phyloP scores from a whole-genome alignment of 2,329 filamentous ascomycete species.

The Fusarium torreyae region DNA sequence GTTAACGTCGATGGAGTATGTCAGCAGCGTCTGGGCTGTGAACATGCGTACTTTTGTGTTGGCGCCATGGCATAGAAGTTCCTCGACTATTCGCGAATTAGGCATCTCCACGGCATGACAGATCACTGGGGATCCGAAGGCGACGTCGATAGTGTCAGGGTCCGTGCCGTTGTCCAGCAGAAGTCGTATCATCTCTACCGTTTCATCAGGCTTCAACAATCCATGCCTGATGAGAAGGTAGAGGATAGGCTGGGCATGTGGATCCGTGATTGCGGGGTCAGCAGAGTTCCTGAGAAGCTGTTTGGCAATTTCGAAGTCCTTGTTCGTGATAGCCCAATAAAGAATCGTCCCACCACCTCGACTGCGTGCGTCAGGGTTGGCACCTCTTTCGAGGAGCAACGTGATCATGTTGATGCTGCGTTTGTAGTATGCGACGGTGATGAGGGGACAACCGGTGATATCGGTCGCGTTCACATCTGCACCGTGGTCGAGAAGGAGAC shows the following conservation, averaged over 20 bases:
- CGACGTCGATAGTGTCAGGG: neutral
- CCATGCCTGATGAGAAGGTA: constrained; percentile 15
- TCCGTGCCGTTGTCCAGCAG: neutral
- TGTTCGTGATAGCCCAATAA: neutral
- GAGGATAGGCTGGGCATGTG: constrained; percentile 5
- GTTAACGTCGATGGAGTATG: constrained; percentile 24
- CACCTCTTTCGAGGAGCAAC: neutral
- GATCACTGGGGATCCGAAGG: constrained; percentile 8
- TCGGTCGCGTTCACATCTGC: constrained; percentile 2
- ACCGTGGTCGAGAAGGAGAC: neutral
- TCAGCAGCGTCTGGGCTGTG: constrained; percentile 8
- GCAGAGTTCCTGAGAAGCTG: neutral
- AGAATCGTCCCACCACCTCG: neutral
- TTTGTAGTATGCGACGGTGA: neutral
- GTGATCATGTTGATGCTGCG: neutral
- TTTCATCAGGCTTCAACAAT: neutral
- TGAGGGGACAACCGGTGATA: neutral
- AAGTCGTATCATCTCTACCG: constrained; percentile 6
- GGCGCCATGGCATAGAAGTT: neutral
- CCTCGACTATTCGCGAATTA: neutral
- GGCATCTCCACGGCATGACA: constrained; percentile 24
- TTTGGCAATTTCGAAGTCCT: neutral
- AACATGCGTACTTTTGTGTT: constrained; percentile 23
- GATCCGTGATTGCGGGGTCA: neutral
- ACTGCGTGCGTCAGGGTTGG: neutral